These are phyloP conservation scores for Sporothrix protearum DNA, from an alignment of 2,329 filamentous ascomycete genomes.

Conservation along the genomic window DNA sequence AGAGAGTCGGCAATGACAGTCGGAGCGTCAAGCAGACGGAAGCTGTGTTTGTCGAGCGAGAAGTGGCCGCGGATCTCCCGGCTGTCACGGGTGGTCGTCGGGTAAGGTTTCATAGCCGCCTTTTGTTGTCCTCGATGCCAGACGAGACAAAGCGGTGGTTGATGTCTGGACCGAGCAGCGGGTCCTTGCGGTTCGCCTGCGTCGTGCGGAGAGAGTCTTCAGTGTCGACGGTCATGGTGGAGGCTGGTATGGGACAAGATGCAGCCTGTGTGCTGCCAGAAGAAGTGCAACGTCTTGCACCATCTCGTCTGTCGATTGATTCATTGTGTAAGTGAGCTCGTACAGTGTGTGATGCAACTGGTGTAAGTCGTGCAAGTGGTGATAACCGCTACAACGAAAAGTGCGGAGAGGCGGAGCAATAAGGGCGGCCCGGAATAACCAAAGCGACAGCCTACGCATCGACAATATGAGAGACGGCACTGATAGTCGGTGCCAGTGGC, in stretches of 20 bases:
- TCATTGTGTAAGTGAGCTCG: neutral
- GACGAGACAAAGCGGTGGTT: conserved; percentile 14
- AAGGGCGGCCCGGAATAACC: neutral
- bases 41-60: conserved; percentile 5
- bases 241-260: neutral
- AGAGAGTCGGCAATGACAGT: neutral
- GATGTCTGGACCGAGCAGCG: conserved; percentile 1
- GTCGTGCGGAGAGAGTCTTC: conserved; percentile 10
- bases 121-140: conserved; percentile 1
- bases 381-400: neutral
- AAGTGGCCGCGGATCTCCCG: conserved; percentile 10
- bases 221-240: neutral
- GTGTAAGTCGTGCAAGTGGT: conserved; percentile 1
- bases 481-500: neutral
- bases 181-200: conserved; percentile 16
- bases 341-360: neutral
- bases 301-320: neutral
- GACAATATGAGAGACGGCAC: neutral
- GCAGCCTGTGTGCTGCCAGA: neutral
- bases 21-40: conserved; percentile 6
- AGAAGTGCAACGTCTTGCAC: neutral
- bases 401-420: conserved; percentile 7
- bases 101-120: neutral
- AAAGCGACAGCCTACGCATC: neutral
- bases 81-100: conserved; percentile 4